Base-by-base conservation (phyloP, 192 early-diverging fungal genomes). In the Podila verticillata region DNA sequence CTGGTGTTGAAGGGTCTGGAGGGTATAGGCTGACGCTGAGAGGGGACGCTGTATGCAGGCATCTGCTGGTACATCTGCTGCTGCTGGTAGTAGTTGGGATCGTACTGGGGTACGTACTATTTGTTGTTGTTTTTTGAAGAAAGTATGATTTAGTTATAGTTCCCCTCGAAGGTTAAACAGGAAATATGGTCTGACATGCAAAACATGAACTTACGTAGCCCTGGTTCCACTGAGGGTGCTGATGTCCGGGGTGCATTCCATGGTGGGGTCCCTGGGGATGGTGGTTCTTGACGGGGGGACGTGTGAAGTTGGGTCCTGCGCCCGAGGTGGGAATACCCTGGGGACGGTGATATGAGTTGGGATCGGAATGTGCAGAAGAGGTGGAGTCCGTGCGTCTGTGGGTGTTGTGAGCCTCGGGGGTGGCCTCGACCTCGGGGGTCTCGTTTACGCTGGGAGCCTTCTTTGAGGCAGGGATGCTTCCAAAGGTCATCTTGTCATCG, bases 381-480 rank as follows among this genome's bases (percentile, higher is more conserved):
- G 66, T 81, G 60, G 64, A 80, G 61, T 75, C 74, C 48, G 72
- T 81, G 65, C 68, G 74, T 48, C 61, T 70, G 77, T 77, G 72
- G 3, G 66, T 44, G 68, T 65, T 70, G 66, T 61, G 73, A 39
- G 60, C 69, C 35, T 54, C n/a, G 9, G 51, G 51, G 22, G 24
- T 26, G 51, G 51, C 9, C 51, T 54, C 51, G 67, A 57, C 69
- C 66, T 70, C 68, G 36, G 78, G 68, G 20, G 57, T 28, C 65
- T 74, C 72, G 49, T 54, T 64, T 58, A 61, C 47, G n/a, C n/a
- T n/a, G 62, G 68, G 56, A 65, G 64, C 54, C 63, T 62, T 70
- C 66, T 83, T 30, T 62, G 74, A 69, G 63, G 68, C 35, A 56
- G 75, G 29, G 35, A 80, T 72, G 75, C 69, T 80, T 80, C 75